Evolutionary conservation across 257 asterid genomes (phyloP).

Genomic region (Euphrasia confusa): DNA sequence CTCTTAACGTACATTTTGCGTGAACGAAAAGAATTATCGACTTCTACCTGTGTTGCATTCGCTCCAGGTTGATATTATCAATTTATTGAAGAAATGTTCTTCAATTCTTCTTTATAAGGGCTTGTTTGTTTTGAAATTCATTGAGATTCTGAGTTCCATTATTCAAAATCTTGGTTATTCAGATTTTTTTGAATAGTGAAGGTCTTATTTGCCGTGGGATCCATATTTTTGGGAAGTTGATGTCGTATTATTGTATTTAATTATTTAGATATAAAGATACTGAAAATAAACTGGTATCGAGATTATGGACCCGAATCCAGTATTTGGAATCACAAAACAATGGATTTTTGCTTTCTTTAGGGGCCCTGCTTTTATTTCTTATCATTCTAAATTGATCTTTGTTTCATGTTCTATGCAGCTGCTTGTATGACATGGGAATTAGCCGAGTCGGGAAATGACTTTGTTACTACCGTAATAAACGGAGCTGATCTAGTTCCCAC

Average conservation of each 20-base stretch:
- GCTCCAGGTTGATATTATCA: constrained; percentile 73
- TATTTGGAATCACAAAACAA: too few species aligned
- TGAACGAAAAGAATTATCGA: constrained; percentile 78
- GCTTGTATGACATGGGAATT: constrained; percentile 99
- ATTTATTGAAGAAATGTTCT: constrained; percentile 5
- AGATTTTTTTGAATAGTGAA: too few species aligned
- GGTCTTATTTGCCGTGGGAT: too few species aligned
- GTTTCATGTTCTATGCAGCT: constrained; percentile 46
- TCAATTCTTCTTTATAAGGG: not conserved
- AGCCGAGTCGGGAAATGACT: constrained; percentile 85
- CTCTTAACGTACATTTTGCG: constrained; percentile 81
- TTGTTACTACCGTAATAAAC: constrained; percentile 74
- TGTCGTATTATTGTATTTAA: too few species aligned
- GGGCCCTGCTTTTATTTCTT: not conserved
- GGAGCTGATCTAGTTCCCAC: constrained; percentile 98
- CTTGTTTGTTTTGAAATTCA: too few species aligned
- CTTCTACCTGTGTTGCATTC: constrained; percentile 80
- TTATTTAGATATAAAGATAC: too few species aligned
- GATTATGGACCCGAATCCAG: too few species aligned
- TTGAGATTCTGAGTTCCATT: too few species aligned
- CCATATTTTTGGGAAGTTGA: too few species aligned
- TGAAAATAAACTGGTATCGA: too few species aligned
- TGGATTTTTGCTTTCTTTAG: not conserved
- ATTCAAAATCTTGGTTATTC: too few species aligned
- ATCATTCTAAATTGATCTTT: constrained; percentile 1